Percentiles rank a stretch among this genome's conserved stretches.
phyloP scores from a whole-genome alignment of 73 alveolate species.

The Diophrys sp. region DNA sequence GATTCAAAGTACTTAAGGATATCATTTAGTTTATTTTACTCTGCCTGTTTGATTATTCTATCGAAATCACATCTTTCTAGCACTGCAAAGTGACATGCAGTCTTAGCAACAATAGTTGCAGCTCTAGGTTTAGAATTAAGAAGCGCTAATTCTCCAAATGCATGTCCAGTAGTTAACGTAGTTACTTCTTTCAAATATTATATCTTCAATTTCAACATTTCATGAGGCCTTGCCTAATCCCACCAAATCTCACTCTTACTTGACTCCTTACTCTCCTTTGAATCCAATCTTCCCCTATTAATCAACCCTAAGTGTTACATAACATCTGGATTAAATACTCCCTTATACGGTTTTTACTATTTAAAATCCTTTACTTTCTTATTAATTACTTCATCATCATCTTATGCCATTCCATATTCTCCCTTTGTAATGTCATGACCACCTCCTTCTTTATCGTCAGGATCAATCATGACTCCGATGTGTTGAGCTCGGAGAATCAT shows the following conservation, averaged over 20 bases:
- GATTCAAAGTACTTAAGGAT: constrained; percentile 5
- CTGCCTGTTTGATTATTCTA: neutral
- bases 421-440: too few relatives aligned
- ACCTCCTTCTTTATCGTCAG: too few relatives aligned
- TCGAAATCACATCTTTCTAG: constrained; percentile 9
- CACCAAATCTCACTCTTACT: too few relatives aligned
- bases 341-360: too few relatives aligned
- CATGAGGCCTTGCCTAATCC: neutral
- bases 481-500: neutral
- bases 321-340: too few relatives aligned
- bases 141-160: constrained; percentile 17
- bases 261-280: neutral
- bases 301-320: too few relatives aligned
- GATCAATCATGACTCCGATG: too few relatives aligned
- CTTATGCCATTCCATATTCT: too few relatives aligned
- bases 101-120: constrained; percentile 15
- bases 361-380: too few relatives aligned
- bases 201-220: neutral
- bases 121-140: constrained; percentile 6
- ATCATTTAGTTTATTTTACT: neutral
- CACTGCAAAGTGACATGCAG: constrained; percentile 2
- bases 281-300: neutral
- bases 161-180: constrained; percentile 2
- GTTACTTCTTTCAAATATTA: constrained; percentile 10
- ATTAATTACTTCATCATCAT: too few relatives aligned